Percentiles rank a stretch among this genome's conserved stretches.
phyloP scores from a whole-genome alignment of 208 protist species.

The Strigomonas culicis region DNA sequence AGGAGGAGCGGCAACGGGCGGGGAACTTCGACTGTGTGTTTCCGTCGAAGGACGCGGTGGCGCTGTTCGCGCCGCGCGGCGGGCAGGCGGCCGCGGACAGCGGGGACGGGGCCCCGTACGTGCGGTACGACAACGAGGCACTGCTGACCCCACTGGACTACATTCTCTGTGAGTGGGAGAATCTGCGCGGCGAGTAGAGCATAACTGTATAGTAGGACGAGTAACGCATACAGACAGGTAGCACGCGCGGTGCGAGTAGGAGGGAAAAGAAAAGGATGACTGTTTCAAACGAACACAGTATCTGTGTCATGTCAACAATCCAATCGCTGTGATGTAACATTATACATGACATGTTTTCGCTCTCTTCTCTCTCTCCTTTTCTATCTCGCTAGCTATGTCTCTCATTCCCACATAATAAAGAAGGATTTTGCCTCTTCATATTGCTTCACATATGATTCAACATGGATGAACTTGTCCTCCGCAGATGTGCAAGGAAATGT shows the following conservation, averaged over 20 bases:
- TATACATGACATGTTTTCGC: background rate
- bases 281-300: no score
- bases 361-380: constrained; percentile 2
- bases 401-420: no score
- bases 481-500: constrained; percentile 12
- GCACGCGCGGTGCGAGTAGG: no score
- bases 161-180: constrained; percentile 8
- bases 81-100: background rate
- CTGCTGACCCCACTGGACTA: background rate
- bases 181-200: no score
- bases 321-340: no score
- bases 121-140: background rate
- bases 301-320: no score
- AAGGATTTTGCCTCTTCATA: no score
- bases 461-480: constrained; percentile 29
- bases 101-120: no score
- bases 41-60: constrained; percentile 21
- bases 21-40: constrained; percentile 39
- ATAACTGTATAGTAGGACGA: constrained; percentile 3
- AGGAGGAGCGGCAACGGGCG: constrained; percentile 38
- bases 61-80: no score
- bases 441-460: constrained; percentile 22
- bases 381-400: no score
- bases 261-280: background rate
- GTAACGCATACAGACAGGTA: background rate